phyloP scores from a whole-genome alignment of 495 filamentous ascomycete species.

The Tuber melanosporum region DNA sequence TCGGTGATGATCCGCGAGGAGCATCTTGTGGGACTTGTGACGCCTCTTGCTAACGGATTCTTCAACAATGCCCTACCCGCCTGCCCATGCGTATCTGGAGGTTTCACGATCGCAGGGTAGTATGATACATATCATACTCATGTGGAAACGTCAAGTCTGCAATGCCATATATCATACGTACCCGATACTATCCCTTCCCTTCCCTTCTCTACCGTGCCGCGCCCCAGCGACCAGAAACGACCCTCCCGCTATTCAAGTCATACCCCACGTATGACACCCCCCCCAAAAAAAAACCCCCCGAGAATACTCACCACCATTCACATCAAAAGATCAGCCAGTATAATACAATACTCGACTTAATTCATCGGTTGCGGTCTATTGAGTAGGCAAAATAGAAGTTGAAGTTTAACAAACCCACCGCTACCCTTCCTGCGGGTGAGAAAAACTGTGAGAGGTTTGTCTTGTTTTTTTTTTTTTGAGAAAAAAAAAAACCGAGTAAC shows the following conservation, averaged over 20 bases:
- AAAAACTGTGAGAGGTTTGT: neutral
- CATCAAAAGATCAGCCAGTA: neutral
- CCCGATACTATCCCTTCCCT: neutral
- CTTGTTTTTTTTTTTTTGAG: neutral
- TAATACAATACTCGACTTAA: neutral
- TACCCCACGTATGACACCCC: neutral
- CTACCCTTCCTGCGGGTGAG: neutral
- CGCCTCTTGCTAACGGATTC: neutral
- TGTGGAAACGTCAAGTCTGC: neutral
- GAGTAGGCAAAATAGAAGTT: neutral
- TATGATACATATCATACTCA: neutral
- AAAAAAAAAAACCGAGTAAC: neutral
- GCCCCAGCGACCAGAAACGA: neutral
- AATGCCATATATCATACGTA: neutral
- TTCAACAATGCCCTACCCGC: neutral
- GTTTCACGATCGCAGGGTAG: neutral
- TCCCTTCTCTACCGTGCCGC: neutral
- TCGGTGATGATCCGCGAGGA: neutral
- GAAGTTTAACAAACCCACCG: neutral
- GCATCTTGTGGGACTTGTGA: neutral
- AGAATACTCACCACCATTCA: neutral
- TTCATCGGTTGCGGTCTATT: neutral
- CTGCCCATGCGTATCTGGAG: neutral
- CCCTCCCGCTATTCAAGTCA: neutral
- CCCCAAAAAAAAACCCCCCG: no score